Evolutionary conservation across 2,329 filamentous ascomycete genomes (phyloP).

Genomic region (Scorias spongiosa): DNA sequence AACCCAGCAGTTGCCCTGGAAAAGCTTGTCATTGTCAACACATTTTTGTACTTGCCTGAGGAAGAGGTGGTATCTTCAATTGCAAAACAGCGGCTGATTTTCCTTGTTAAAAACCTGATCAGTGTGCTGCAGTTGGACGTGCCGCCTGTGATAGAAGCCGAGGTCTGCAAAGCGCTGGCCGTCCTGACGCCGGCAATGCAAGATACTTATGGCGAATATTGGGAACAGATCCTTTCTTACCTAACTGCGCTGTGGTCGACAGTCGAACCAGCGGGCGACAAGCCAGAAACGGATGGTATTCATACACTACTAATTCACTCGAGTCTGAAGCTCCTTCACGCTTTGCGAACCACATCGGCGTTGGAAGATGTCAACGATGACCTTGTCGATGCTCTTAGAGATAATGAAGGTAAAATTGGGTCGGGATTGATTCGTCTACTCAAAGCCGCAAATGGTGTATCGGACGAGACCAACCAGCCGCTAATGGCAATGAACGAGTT

Average conservation of each 20-base stretch:
- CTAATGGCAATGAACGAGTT: conserved; percentile 61
- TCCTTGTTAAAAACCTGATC: conserved; percentile 65
- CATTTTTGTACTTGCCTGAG: conserved; percentile 35
- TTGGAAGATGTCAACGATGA: conserved; percentile 68
- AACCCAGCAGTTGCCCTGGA: conserved; percentile 20
- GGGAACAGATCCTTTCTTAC: conserved; percentile 39
- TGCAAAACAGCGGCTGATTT: conserved; percentile 54
- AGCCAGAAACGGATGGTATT: conserved; percentile 6
- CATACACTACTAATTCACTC: conserved; percentile 41
- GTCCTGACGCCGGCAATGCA: conserved; percentile 57
- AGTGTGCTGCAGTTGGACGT: conserved; percentile 46
- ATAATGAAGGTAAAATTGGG: conserved; percentile 41
- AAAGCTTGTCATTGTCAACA: conserved; percentile 39
- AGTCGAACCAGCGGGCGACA: background rate
- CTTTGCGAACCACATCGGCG: conserved; percentile 41
- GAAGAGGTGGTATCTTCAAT: conserved; percentile 33
- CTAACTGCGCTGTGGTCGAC: conserved; percentile 23
- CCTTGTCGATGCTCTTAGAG: conserved; percentile 56
- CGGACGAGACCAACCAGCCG: conserved; percentile 46
- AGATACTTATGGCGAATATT: conserved; percentile 78
- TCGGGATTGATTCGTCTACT: conserved; percentile 48
- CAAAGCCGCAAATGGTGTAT: conserved; percentile 30
- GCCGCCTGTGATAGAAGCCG: conserved; percentile 40
- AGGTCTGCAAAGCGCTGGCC: conserved; percentile 36
- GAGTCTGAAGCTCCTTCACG: conserved; percentile 54